Conservation (phyloP, 257 asterid genomes). For the Misopates orontium region DNA sequence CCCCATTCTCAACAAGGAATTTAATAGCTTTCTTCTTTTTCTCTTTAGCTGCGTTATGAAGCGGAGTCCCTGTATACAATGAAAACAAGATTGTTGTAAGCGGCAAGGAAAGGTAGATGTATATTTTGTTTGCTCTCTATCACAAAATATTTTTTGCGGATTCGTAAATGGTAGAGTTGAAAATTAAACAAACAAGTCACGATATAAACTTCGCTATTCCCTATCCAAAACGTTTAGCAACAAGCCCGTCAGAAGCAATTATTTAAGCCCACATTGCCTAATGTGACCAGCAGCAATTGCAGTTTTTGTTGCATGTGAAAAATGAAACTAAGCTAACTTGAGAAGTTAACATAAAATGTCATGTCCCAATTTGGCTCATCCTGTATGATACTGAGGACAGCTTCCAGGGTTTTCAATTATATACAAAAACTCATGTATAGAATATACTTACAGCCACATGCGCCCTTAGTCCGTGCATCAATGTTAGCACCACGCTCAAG, state of each 20-base stretch:
- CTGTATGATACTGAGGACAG: too few relatives aligned
- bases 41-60: constrained; percentile 96
- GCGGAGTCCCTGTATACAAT: constrained; percentile 84
- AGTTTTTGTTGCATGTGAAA: too few relatives aligned
- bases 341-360: too few relatives aligned
- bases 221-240: too few relatives aligned
- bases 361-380: too few relatives aligned
- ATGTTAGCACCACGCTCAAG: constrained; percentile 89
- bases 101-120: background rate
- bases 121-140: background rate
- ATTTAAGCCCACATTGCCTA: too few relatives aligned
- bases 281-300: too few relatives aligned
- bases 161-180: too few relatives aligned
- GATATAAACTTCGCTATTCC: too few relatives aligned
- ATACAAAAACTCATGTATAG: background rate
- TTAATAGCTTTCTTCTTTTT: constrained; percentile 75
- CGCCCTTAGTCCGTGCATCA: constrained; percentile 97
- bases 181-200: too few relatives aligned
- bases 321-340: too few relatives aligned
- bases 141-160: background rate
- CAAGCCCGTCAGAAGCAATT: too few relatives aligned
- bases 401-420: background rate
- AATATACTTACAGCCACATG: constrained; percentile 80
- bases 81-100: background rate
- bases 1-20: constrained; percentile 83